Evolutionary conservation across 129 eudicot species (phyloP), one percentile per base, ranked within the genome.

Genomic region (Escallonia rubra): DNA sequence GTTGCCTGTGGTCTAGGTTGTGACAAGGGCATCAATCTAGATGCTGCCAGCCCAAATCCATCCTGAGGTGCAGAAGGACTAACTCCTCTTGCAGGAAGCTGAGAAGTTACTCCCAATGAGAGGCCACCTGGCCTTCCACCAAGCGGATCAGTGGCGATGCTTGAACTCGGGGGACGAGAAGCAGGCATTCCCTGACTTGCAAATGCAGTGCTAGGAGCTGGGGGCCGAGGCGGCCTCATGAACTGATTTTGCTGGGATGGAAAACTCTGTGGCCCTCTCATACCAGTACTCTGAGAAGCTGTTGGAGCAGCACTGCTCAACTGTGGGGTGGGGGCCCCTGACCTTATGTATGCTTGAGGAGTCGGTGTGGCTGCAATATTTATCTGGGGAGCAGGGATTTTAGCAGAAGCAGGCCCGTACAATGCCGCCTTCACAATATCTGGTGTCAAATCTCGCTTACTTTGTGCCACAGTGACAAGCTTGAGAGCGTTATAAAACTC

Each of bases 381-480:
- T 67, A 93, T 89, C 72, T 80, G 86, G 59, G 99, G 99, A 61
- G 99, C 80, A 70, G 96, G 96, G 64, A 93, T 93, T 83, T 84
- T 80, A 68, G 95, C 82, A 64, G 99, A 89, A 74, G 99, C 96
- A 48, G 92, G 95, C 41, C 95, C 87, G 59, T 79, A 85, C 65
- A 93, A 60, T 64, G 96, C 99, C 23, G 93, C 92, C 75, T 85
- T 89, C 76, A 93, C 99, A 3, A 89, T 70, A 10, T 93, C 93
- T 41, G 96, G 86, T 57, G 96, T 93, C 64, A 93, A 84, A 4
- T 89, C 99, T 68, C 88, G 76, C 73, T 93, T 89, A 63, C 90
- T 88, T 76, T 93, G 95, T 58, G 99, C 99, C 73, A 93, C 96
- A 12, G 99, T 93, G 46, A 93, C 96, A 80, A 93, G 99, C 73